Evolutionary conservation across 179 eudicot genomes (phyloP), one percentile per base, ranked within the genome.

Genomic region (Carnegiea gigantea): DNA sequence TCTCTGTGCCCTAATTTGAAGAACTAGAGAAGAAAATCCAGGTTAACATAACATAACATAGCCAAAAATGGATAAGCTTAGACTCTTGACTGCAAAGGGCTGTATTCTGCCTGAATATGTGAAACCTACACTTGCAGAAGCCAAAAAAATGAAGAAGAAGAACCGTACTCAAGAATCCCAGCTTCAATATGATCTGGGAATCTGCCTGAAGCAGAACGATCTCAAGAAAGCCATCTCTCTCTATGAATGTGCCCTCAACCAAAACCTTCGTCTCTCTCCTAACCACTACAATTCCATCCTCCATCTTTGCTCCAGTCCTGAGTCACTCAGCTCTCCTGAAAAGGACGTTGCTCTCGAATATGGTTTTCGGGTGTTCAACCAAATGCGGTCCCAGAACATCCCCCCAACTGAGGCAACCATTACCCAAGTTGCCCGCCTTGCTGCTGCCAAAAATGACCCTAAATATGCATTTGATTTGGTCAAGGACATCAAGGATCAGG

Each of bases 201-300:
- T 78, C 18, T 95, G 98, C 86, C 77, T 89, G 6, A 90, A 87
- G 78, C 87, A 84, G 75, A 93, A 94, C 54, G 87, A 92, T 76
- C 90, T 95, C 80, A 44, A 79, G 57, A 79, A 77, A 44, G 99
- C 98, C 36, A 85, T 91, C 21, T 70, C 92, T 17, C 91, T 95
- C n/a, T 95, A 89, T 80, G 92, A 93, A 5, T 85, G 88, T 48
- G 91, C 97, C 0, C 33, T 88, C 30, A 75, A 90, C 20, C 78
- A 83, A 57, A 84, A 83, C 26, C 81, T 93, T 7, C 83, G 68
- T 75, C 92, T 95, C 26, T 83, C 82, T 40, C 85, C 86, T 40
- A 81, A 88, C 83, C 92, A 92, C 78, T 93, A 88, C 88, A 95
- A 95, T 70, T 87, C 92, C 62, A 80, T 95, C 57, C 93, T 95